Evolutionary conservation across 176 grass and related monocot species (phyloP), one percentile per base, ranked within the genome.

Genomic region (Triticum timopheevii): DNA sequence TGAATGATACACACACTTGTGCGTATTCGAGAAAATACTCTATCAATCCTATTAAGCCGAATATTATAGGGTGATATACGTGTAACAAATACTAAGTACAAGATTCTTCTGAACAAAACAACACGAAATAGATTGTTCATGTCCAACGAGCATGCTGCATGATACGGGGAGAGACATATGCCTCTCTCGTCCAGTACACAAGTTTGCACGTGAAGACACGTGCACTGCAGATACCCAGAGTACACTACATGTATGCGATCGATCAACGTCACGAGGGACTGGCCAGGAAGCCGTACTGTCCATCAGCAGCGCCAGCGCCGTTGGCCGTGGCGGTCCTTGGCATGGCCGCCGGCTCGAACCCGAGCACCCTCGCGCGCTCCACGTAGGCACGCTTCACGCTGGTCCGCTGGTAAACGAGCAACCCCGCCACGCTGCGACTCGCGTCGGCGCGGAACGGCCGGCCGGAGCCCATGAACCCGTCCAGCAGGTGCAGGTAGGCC

Each of bases 401-500:
- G 56, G 88, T 66, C 34, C 90, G 78, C 62, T 95, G 90, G 67
- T 75, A 87, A 20, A 84, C 45, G 2, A 95, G 81, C 83, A 95
- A 68, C 52, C 88, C 82, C 45, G 68, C 75, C 15, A 95, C 65
- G 85, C 93, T 92, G 6, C 93, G 83, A 52, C 87, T 90, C 4
- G 93, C 88, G 44, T 88, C 87, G 85, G 42, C 30, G 6, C 93
- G 90, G 73, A 95, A 92, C 22, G 90, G 90, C 22, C 80, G 50
- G 31, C 84, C 84, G 54, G 85, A 38, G 4, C 86, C 93, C 5
- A 82, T 8, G 86, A 95, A 95, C 8, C 93, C 93, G 19, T 92
- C 93, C 5, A 95, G 73, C 40, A 95, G 85, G 87, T 95, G 93
- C 6, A 92, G 81, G 80, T 95, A 95, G 10, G 93, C 86, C 86